Base-by-base conservation (phyloP, 305 asterid species). In the Fraxinus baroniana region DNA sequence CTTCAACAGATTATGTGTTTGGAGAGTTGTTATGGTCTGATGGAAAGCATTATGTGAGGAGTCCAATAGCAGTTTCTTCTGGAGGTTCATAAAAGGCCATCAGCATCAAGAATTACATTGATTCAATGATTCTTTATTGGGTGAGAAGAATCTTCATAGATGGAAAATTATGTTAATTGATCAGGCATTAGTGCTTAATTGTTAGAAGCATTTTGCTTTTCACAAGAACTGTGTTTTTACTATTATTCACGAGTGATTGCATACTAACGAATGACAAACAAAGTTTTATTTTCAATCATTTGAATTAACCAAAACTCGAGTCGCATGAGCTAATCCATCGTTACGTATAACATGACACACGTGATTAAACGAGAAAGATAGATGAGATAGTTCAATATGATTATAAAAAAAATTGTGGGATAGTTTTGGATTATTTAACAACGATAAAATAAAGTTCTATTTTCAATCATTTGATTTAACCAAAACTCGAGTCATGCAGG, bases 11-110 rank as follows among this genome's bases (percentile, higher is more conserved):
- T 78, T 70, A 70, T 46, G 36, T 30, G 72, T 76, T 76, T 20
- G 85, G 85, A 18, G 78, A 82, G 55, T 46, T 82, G 57, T 5
- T 70, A 82, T 77, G 81, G 85, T 39, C 78, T 3, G 85, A 82
- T 64, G 85, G 85, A n/a, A 82, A 32, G 73, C 85, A 82, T 62
- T 37, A 41, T 26, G 85, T 82, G 35, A 77, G 73, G 35, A 82
- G 85, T 74, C 81, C 81, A 17, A 77, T 82, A 70, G 39, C 39
- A 28, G 41, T 70, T 13, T 37, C 75, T 30, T 70, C 75, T 30
- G 39, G 26, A n/a, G 22, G 28, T 33, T 36, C 26, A 10, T 3
- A 13, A 62, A 9, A 36, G 7, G 4, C 17, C 24, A 35, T 30
- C 3, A 2, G 20, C 6, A 24, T 41, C 22, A 13, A 26, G 22